Percentiles rank a stretch among this genome's conserved stretches.
Evolutionary conservation across 2,329 filamentous ascomycete genomes (phyloP).

Genomic region (Endoconidiophora laricicola): DNA sequence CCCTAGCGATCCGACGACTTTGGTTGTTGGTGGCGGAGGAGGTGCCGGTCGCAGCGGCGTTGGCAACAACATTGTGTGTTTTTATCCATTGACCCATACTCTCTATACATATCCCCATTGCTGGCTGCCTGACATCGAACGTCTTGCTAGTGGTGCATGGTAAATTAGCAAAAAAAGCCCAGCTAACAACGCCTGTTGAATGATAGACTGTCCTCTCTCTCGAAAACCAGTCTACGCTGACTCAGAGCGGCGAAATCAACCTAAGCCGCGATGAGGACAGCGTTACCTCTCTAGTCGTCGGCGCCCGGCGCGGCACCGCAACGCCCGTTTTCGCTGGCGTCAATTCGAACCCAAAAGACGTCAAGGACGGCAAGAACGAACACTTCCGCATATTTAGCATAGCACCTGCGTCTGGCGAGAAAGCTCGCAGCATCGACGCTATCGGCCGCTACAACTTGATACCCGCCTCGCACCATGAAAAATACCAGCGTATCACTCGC

Average conservation of each 20-base stretch:
- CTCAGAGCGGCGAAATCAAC: constrained; percentile 53
- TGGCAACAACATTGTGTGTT: constrained; percentile 66
- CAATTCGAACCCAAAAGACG: constrained; percentile 60
- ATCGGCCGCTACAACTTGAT: constrained; percentile 37
- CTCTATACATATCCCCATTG: not conserved
- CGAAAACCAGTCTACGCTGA: constrained; percentile 44
- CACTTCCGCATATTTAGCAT: constrained; percentile 68
- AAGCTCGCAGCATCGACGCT: constrained; percentile 24
- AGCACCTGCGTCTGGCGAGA: constrained; percentile 16
- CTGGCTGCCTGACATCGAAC: not conserved
- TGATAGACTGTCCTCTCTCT: constrained; percentile 53
- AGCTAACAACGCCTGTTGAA: not conserved
- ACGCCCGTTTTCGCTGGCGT: constrained; percentile 52
- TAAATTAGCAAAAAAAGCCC: not conserved
- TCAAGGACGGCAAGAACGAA: constrained; percentile 61
- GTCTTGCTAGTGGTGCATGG: not conserved
- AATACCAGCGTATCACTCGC: constrained; percentile 43
- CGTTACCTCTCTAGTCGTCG: constrained; percentile 63
- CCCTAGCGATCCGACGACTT: constrained; percentile 54
- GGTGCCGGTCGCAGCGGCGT: constrained; percentile 69
- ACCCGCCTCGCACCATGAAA: constrained; percentile 29
- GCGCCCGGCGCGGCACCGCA: constrained; percentile 39
- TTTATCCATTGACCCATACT: not conserved
- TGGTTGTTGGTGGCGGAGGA: constrained; percentile 77
- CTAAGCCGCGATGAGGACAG: constrained; percentile 77